Evolutionary conservation across 805 yeast genomes (phyloP), one percentile per base, ranked within the genome.

Genomic region (Candida gorgasii): DNA sequence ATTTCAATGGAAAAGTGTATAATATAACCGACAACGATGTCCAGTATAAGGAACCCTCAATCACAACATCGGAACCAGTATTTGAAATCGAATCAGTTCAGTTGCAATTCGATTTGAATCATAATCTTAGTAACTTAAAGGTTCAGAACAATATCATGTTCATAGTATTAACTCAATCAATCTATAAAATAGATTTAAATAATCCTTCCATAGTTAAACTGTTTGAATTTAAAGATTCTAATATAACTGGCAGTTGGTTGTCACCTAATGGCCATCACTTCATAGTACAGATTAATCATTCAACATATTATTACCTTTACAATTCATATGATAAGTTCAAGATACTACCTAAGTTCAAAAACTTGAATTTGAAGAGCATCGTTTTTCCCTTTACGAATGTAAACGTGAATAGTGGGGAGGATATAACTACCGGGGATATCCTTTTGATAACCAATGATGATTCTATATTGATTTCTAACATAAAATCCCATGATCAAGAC

Each of bases 111-210:
- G 60, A 54, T 16, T 61, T 69, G 26, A 44, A 50, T 8, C 38
- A 58, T 41, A 48, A 54, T 4, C 50, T 69, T 19, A 49, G 44
- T 8, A 40, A 50, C 13, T 48, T 69, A 9, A 49, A 53, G 14
- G 73, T 69, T 4, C 55, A 55, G 35, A 63, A 56, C 40, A 64
- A 68, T 46, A 49, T 52, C 15, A 70, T 70, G 76, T 63, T 50
- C 40, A 45, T 70, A 8, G 35, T 65, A 1, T 45, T 61, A 9
- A 42, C 48, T 3, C 43, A 39, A 5, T 29, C 44, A 5, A 55
- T 65, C 2, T 59, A 51, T 42, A 54, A 59, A 33, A 69, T 70
- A 17, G 65, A 68, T 45, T 56, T 70, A 23, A 52, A 57, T 8
- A 61, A 60, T 30, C 75, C 76, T 0, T 51, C 73, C 2, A 51